phyloP scores from a whole-genome alignment of 2,329 filamentous ascomycete species.

The Laburnicola sp. region DNA sequence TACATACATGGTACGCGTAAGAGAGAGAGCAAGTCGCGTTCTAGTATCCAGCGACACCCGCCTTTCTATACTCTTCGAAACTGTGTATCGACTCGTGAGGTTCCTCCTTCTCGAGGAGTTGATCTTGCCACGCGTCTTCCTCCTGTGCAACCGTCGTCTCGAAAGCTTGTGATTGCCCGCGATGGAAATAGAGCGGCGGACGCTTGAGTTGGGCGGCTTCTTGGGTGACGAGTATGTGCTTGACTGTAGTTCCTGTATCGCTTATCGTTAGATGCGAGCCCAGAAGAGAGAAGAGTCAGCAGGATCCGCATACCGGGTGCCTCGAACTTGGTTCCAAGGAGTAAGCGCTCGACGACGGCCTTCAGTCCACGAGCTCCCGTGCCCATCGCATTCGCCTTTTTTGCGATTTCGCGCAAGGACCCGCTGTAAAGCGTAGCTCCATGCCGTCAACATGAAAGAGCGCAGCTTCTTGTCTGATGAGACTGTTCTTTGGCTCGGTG shows the following conservation, averaged over 20 bases:
- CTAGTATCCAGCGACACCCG: conserved; percentile 36
- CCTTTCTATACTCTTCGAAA: conserved; percentile 54
- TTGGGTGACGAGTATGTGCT: conserved; percentile 52
- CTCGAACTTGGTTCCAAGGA: conserved; percentile 53
- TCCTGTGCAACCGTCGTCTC: conserved; percentile 46
- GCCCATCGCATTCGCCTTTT: conserved; percentile 66
- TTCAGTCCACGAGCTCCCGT: conserved; percentile 66
- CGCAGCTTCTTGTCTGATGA: conserved; percentile 85
- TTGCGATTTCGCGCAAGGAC: conserved; percentile 79
- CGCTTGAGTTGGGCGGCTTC: conserved; percentile 49
- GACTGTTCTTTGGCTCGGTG: conserved; percentile 86
- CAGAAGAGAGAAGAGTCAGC: neutral
- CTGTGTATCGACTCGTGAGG: conserved; percentile 31
- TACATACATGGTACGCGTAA: no score
- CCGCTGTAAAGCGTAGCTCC: conserved; percentile 77
- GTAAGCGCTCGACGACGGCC: conserved; percentile 53
- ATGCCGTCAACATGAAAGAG: conserved; percentile 80
- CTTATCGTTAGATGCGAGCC: neutral
- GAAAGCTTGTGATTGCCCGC: conserved; percentile 48
- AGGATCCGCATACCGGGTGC: conserved; percentile 42
- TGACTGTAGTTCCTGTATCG: conserved; percentile 44
- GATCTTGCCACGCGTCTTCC: conserved; percentile 52
- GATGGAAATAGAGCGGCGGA: conserved; percentile 49
- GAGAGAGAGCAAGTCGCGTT: neutral
- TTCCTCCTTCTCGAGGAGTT: conserved; percentile 37